These are phyloP conservation scores for Teunomyces pallodes DNA, from an alignment of 805 yeast species.

Conservation along the genomic window DNA sequence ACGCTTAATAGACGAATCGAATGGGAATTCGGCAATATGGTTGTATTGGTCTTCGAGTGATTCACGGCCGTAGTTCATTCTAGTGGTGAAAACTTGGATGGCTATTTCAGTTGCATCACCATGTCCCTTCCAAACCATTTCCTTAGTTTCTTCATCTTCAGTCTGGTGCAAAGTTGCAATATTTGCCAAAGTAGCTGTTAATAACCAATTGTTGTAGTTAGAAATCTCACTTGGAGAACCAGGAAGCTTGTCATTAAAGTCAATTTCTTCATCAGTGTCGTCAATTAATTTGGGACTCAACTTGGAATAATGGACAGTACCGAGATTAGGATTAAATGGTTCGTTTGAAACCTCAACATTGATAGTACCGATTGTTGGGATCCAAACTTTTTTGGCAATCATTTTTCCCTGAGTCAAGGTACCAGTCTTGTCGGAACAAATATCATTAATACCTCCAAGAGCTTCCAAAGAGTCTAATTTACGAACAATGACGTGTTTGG, in stretches of 20 bases:
- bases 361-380: slow-evolving; percentile 61
- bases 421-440: slow-evolving; percentile 83
- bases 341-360: slow-evolving; percentile 54
- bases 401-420: slow-evolving; percentile 78
- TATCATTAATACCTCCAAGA: slow-evolving; percentile 73
- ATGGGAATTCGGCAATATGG: slow-evolving; percentile 67
- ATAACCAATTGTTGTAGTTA: slow-evolving; percentile 51
- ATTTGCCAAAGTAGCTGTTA: slow-evolving; percentile 74
- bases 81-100: slow-evolving; percentile 70
- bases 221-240: slow-evolving; percentile 17
- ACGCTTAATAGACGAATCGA: slow-evolving; percentile 70
- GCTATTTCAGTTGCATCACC: slow-evolving; percentile 93
- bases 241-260: slow-evolving; percentile 17
- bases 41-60: slow-evolving; percentile 28
- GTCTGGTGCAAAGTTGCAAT: slow-evolving; percentile 63
- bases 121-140: slow-evolving; percentile 64
- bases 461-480: slow-evolving; percentile 78
- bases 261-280: slow-evolving; percentile 37
- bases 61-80: slow-evolving; percentile 52
- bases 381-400: slow-evolving; percentile 70
- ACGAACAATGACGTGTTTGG: slow-evolving; percentile 68
- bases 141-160: slow-evolving; percentile 39
- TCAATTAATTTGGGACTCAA: slow-evolving; percentile 36
- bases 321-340: slow-evolving; percentile 63
- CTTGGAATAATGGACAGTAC: slow-evolving; percentile 39